Conservation (phyloP, 164 flowering plant species). For the Cinnamomum micranthum region DNA sequence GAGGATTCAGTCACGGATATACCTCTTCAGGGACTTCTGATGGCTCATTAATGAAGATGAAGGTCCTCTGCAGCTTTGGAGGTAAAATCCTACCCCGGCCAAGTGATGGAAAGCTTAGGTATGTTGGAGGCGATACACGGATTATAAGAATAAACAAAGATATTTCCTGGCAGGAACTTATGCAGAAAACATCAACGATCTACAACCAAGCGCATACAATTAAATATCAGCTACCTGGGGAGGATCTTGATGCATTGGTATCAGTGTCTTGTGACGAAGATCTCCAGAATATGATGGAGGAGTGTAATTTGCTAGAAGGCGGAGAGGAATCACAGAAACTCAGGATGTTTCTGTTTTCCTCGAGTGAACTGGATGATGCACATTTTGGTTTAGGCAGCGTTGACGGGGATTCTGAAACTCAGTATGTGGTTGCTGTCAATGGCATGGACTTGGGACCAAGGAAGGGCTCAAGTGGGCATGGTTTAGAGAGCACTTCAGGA, state of each 20-base stretch:
- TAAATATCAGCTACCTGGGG: constrained; percentile 96
- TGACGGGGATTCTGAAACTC: constrained; percentile 68
- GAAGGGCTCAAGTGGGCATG: constrained; percentile 36
- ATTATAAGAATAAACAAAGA: constrained; percentile 60
- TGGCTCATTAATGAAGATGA: constrained; percentile 44
- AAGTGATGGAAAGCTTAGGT: constrained; percentile 84
- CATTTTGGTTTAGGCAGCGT: constrained; percentile 42
- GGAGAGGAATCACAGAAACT: constrained; percentile 56
- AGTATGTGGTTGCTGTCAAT: constrained; percentile 87
- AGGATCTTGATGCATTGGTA: constrained; percentile 90
- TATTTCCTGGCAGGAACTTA: constrained; percentile 66
- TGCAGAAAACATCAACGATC: constrained; percentile 45
- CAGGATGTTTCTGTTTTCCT: constrained; percentile 72
- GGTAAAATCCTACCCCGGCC: constrained; percentile 87
- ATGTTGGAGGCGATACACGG: constrained; percentile 92
- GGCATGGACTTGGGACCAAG: constrained; percentile 66
- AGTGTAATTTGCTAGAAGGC: constrained; percentile 48
- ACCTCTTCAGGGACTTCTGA: constrained; percentile 53
- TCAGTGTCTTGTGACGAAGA: constrained; percentile 93
- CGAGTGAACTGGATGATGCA: constrained; percentile 60
- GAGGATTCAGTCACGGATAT: constrained; percentile 34
- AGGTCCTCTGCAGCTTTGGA: constrained; percentile 88
- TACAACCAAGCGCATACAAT: constrained; percentile 51
- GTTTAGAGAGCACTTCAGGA: constrained; percentile 36
- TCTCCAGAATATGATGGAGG: constrained; percentile 94